Percentiles rank a stretch among this genome's conserved stretches.
These are phyloP conservation scores for Pseudocohnilembus persalinus DNA, from an alignment of 169 alveolate genomes.

Conservation along the genomic window DNA sequence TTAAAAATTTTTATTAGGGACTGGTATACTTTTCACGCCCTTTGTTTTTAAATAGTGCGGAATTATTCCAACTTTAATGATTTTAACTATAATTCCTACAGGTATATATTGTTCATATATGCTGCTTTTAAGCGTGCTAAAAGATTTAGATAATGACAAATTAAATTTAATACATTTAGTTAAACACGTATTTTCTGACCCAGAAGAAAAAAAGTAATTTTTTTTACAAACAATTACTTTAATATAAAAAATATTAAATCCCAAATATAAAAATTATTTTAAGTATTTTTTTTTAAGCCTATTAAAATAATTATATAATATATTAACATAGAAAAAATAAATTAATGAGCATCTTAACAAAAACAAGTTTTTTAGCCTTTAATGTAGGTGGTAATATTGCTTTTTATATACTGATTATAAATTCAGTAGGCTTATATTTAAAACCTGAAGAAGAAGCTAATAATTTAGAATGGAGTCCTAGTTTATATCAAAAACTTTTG, in stretches of 20 bases:
- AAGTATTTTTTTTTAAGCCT: too few species aligned
- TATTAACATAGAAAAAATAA: neutral
- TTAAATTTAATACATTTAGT: neutral
- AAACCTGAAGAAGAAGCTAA: neutral
- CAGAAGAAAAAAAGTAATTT: neutral
- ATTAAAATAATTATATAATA: too few species aligned
- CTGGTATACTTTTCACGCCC: neutral
- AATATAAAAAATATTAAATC: too few species aligned
- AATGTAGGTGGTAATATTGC: neutral
- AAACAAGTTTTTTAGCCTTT: neutral
- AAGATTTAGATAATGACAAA: neutral
- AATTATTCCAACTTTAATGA: neutral
- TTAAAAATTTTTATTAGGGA: neutral
- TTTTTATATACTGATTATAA: too few species aligned
- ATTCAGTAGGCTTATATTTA: neutral
- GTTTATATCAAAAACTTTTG: too few species aligned
- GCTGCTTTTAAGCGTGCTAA: neutral
- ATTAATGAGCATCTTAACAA: too few species aligned
- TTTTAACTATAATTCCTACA: neutral
- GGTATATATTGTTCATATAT: too few species aligned
- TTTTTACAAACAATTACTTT: too few species aligned
- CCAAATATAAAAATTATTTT: too few species aligned
- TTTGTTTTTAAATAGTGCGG: neutral
- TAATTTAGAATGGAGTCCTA: neutral
- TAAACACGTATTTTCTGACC: neutral